A percentile compares a stretch with the other conserved stretches of the same genome.
Evolutionary conservation across 148 eudicot genomes (phyloP).

Genomic region (Oxyria digyna): DNA sequence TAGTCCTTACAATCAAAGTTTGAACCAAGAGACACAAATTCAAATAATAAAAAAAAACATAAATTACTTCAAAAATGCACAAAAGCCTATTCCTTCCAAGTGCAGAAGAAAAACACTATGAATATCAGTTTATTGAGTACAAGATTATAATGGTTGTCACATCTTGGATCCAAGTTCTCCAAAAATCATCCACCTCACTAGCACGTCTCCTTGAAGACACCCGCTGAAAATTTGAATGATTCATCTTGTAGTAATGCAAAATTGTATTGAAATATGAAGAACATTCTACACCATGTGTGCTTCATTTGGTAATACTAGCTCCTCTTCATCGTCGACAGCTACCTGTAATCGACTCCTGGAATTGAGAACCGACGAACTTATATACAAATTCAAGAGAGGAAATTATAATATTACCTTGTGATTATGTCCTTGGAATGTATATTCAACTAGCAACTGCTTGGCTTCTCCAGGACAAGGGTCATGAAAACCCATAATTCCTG

Average conservation of each 20-base stretch:
- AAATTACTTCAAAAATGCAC: background rate
- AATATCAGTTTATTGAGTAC: background rate
- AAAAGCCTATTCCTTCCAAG: background rate
- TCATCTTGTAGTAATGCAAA: background rate
- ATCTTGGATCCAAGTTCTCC: background rate
- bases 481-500: conserved; percentile 97
- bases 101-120: conserved; percentile 1
- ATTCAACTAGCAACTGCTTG: conserved; percentile 57
- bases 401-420: conserved; percentile 37
- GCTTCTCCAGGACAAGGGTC: conserved; percentile 92
- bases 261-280: background rate
- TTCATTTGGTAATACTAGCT: background rate
- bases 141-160: background rate
- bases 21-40: background rate
- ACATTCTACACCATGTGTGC: conserved; percentile 3
- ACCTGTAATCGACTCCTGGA: background rate
- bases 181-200: background rate
- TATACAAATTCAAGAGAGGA: background rate
- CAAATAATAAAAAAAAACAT: background rate
- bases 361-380: background rate
- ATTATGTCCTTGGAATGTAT: conserved; percentile 36
- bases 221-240: background rate
- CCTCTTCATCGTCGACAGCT: conserved; percentile 4
- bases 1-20: background rate
- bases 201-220: background rate